Evolutionary conservation across 768 basidiomycete species (phyloP).

Genomic region (Tulasnella calospora): DNA sequence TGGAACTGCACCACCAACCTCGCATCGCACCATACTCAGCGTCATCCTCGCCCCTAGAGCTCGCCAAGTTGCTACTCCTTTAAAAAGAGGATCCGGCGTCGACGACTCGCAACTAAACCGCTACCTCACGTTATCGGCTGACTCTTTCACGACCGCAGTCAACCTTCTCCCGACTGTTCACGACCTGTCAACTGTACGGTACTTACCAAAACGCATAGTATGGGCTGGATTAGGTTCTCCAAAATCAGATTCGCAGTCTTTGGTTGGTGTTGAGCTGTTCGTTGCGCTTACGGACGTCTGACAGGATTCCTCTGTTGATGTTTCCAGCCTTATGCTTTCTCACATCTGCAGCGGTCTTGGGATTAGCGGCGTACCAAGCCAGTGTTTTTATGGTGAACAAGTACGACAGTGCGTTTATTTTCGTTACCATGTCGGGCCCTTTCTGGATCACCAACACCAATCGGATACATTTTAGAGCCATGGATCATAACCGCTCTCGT

Average conservation of each 20-base stretch:
- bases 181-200: not conserved
- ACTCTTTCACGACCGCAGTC: not conserved
- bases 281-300: not conserved
- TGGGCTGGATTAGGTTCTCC: slow-evolving; percentile 14
- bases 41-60: not conserved
- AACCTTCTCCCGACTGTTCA: not conserved
- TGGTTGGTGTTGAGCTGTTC: not conserved
- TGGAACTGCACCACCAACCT: not conserved
- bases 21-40: not conserved
- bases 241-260: not conserved
- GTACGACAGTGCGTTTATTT: slow-evolving; percentile 5
- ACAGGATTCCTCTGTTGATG: not conserved
- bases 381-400: slow-evolving; percentile 11
- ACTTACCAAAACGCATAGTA: not conserved
- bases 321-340: not conserved
- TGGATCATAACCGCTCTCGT: slow-evolving; percentile 20
- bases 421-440: not conserved
- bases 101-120: not conserved
- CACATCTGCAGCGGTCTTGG: slow-evolving; percentile 8
- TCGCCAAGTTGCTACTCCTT: not conserved
- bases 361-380: slow-evolving; percentile 10
- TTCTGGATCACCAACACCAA: not conserved
- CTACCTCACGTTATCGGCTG: not conserved
- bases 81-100: not conserved
- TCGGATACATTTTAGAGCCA: not conserved